Conservation (phyloP, 805 yeast genomes). For the Clavispora carvajalis region DNA sequence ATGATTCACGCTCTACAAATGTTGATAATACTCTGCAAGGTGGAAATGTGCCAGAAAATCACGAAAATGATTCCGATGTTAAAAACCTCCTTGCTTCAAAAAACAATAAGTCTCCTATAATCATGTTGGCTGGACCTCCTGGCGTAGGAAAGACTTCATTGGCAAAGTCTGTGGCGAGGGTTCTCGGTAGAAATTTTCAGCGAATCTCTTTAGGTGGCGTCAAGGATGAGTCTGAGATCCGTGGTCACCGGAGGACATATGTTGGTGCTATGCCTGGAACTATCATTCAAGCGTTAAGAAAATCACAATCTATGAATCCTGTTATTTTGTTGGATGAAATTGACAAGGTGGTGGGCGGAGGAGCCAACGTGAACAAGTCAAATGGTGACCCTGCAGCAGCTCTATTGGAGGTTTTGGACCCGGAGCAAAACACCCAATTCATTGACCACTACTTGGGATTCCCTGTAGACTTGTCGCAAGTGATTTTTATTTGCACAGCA, state of each 20-base stretch:
- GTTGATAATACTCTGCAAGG: slow-evolving; percentile 19
- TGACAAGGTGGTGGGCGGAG: slow-evolving; percentile 66
- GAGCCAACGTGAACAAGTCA: slow-evolving; percentile 36
- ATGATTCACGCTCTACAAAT: slow-evolving; percentile 25
- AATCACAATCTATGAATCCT: slow-evolving; percentile 74
- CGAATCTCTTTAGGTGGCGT: slow-evolving; percentile 83
- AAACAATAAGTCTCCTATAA: slow-evolving; percentile 59
- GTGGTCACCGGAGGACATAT: slow-evolving; percentile 88
- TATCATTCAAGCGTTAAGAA: slow-evolving; percentile 68
- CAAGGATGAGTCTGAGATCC: slow-evolving; percentile 80
- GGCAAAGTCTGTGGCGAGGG: slow-evolving; percentile 73
- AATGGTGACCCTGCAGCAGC: slow-evolving; percentile 93
- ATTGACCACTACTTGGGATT: slow-evolving; percentile 81
- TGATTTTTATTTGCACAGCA: slow-evolving; percentile 81
- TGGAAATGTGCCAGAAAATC: slow-evolving; percentile 15
- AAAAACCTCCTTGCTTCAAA: slow-evolving; percentile 20
- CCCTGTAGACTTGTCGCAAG: slow-evolving; percentile 79
- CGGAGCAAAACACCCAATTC: slow-evolving; percentile 77
- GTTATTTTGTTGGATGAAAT: slow-evolving; percentile 80
- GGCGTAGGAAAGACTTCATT: slow-evolving; percentile 90
- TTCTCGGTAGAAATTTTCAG: slow-evolving; percentile 71
- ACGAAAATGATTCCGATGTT: slow-evolving; percentile 11
- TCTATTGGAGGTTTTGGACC: slow-evolving; percentile 79
- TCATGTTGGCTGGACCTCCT: slow-evolving; percentile 85
- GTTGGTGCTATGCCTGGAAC: slow-evolving; percentile 92